These are phyloP conservation scores for Colletotrichum viniferum DNA, from an alignment of 2,329 filamentous ascomycete genomes.

Conservation along the genomic window DNA sequence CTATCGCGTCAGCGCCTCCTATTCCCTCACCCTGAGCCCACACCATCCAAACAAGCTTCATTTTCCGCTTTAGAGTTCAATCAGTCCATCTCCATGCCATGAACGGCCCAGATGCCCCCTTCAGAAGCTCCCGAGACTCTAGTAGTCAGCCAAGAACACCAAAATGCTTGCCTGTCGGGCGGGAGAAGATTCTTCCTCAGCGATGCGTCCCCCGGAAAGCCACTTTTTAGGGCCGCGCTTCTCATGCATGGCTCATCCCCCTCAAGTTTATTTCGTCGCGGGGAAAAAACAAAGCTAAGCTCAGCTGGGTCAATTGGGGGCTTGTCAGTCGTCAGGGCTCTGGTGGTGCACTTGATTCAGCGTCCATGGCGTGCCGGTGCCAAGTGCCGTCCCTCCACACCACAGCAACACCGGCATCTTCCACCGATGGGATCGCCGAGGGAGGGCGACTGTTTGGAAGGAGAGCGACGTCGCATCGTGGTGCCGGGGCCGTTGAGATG, in stretches of 20 bases:
- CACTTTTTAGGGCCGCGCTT: neutral
- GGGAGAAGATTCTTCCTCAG: slow-evolving; percentile 11
- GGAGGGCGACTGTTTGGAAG: neutral
- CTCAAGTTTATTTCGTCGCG: neutral
- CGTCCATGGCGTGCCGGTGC: neutral
- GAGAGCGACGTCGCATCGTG: neutral
- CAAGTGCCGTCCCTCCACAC: slow-evolving; percentile 8
- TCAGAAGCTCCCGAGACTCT: neutral
- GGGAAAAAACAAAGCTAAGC: neutral
- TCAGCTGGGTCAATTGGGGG: neutral
- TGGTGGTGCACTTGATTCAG: neutral
- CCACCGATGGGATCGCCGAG: neutral
- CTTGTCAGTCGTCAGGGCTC: neutral
- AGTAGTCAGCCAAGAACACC: neutral
- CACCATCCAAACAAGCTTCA: neutral
- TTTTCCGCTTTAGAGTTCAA: neutral
- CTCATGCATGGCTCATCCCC: slow-evolving; percentile 16
- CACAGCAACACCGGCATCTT: neutral
- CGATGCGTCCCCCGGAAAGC: neutral
- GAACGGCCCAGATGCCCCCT: neutral
- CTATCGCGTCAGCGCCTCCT: neutral
- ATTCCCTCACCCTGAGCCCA: neutral
- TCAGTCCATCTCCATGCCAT: neutral
- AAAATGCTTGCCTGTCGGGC: neutral
- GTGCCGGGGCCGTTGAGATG: neutral